Evolutionary conservation across 179 eudicot species (phyloP), one percentile per base, ranked within the genome.

Genomic region (Silene coronaria): DNA sequence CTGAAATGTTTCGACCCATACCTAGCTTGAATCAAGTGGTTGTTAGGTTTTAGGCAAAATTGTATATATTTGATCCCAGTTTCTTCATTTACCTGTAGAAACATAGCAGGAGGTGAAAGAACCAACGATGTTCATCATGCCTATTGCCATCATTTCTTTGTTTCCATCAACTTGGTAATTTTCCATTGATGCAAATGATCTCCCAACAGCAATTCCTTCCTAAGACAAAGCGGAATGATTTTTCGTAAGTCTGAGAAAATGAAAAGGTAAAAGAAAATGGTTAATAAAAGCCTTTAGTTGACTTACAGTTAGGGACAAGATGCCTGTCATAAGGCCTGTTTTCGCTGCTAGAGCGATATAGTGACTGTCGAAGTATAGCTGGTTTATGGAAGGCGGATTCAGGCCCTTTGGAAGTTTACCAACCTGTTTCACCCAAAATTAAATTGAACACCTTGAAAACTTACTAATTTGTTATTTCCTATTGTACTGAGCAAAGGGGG

Each of bases 201-300:
- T 91, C 42, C 97, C 98, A 6, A 92, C 98, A 11, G 98, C 98
- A 34, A 92, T 89, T 71, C 97, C 98, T 84, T 94, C 98, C 98
- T 94, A 83, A 38, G 12, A 38, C 10, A 38, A 38, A 38, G 11
- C 38, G 38, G 32, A 1, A 28, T 28, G 32, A 28, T 28, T 4
- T 34, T 34, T 34, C 38, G 6, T 6, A 9, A 38, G 46, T 38
- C 46, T 38, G 46, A 38, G 46, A 38, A 38, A 38, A 38, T 38
- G 46, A 38, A 38, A 34, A 38, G 46, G 12, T 38, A 38, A 5
- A 38, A 38, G 46, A 9, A 38, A 38, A 38, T 38, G 46, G 46
- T 38, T 38, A 38, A 7, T 1, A 38, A 38, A 38, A 38, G 46
- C 46, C 46, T 38, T 17, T 62, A 17, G 30, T 64, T 34, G 17